Evolutionary conservation across 345 rosid species (phyloP).

Genomic region (Dipteronia dyeriana): DNA sequence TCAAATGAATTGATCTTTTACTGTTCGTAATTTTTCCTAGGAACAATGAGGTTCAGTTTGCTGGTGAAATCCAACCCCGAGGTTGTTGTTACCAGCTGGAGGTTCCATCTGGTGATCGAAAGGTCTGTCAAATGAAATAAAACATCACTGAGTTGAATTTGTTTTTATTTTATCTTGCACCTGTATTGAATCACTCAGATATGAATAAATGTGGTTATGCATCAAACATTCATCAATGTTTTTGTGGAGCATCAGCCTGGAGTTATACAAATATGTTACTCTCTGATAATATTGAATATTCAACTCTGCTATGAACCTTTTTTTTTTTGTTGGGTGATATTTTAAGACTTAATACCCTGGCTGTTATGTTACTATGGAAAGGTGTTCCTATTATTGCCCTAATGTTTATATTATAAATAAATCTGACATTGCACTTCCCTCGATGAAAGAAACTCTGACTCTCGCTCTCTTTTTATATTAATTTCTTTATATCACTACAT

Average conservation of each 20-base stretch:
- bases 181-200: no score
- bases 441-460: neutral
- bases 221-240: neutral
- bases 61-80: slow-evolving; percentile 82
- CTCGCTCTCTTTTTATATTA: neutral
- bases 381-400: neutral
- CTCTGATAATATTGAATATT: neutral
- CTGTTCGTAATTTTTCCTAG: slow-evolving; percentile 29
- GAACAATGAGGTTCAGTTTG: slow-evolving; percentile 97
- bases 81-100: slow-evolving; percentile 68
- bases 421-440: neutral
- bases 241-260: neutral
- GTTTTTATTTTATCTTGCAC: slow-evolving; percentile 4
- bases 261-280: neutral
- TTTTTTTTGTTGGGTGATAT: neutral
- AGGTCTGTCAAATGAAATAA: slow-evolving; percentile 38
- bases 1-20: neutral
- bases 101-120: slow-evolving; percentile 60
- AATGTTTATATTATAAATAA: neutral
- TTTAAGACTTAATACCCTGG: neutral
- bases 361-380: neutral
- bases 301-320: neutral
- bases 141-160: neutral
- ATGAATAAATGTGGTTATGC: neutral
- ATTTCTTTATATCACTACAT: neutral